Conservation (phyloP, 305 asterid genomes). For the Striga hermonthica region DNA sequence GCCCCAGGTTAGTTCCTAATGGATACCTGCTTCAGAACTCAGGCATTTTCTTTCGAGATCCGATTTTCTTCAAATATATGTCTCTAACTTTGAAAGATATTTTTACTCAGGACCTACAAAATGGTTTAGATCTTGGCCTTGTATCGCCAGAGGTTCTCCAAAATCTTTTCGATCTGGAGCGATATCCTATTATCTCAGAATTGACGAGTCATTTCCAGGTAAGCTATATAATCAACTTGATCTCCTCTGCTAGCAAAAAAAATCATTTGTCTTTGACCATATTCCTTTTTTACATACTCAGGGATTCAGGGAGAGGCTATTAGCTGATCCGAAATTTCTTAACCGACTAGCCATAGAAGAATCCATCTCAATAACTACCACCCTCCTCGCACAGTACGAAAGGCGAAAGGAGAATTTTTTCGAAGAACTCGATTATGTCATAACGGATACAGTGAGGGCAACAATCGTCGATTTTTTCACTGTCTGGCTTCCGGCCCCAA, state of each 20-base stretch:
- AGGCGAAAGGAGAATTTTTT: constrained; percentile 76
- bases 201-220: constrained; percentile 82
- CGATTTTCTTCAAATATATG: constrained; percentile 4
- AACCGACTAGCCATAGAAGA: constrained; percentile 93
- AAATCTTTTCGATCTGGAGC: constrained; percentile 83
- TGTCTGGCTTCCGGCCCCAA: constrained; percentile 99
- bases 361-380: constrained; percentile 80
- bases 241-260: constrained; percentile 19
- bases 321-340: constrained; percentile 92
- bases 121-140: constrained; percentile 91
- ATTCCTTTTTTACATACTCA: constrained; percentile 41
- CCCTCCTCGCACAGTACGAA: constrained; percentile 80
- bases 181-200: constrained; percentile 72
- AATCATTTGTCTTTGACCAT: constrained; percentile 9
- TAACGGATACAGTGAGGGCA: constrained; percentile 79
- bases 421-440: constrained; percentile 82
- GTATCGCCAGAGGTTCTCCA: constrained; percentile 95
- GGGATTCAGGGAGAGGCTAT: constrained; percentile 93
- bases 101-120: constrained; percentile 72
- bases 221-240: constrained; percentile 17
- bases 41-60: background rate
- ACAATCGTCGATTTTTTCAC: constrained; percentile 89
- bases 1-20: constrained; percentile 67
- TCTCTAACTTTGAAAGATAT: background rate
- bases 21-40: constrained; percentile 2